A percentile compares a stretch with the other conserved stretches of the same genome.
These are phyloP conservation scores for Stropharia rugosoannulata DNA, from an alignment of 768 basidiomycete genomes.

Conservation along the genomic window DNA sequence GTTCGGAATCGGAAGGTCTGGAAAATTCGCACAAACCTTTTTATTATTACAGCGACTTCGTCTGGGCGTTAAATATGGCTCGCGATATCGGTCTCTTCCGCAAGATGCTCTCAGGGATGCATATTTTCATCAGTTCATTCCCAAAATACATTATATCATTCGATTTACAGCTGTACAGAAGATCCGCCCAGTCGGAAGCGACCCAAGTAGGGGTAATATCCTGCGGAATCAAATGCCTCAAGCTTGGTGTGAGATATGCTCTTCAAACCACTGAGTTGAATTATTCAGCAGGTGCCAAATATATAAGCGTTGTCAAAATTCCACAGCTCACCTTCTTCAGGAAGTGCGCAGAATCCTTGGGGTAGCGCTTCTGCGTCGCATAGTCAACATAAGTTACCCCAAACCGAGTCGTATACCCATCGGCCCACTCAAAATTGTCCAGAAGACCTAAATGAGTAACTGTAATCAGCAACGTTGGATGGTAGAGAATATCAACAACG, in stretches of 20 bases:
- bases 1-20: no score
- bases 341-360: constrained; percentile 60
- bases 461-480: neutral
- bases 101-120: no score
- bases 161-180: no score
- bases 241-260: constrained; percentile 1
- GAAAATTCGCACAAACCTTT: no score
- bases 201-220: no score
- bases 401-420: constrained; percentile 66
- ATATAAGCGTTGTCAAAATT: neutral
- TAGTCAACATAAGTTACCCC: constrained; percentile 72
- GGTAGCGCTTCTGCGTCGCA: constrained; percentile 58
- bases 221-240: neutral
- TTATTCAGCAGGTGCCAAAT: neutral
- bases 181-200: no score
- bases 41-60: no score
- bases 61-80: no score
- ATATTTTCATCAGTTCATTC: no score
- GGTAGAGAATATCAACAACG: constrained; percentile 12
- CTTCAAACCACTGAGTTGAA: constrained; percentile 14
- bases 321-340: constrained; percentile 32
- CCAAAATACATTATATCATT: no score
- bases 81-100: no score
- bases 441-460: constrained; percentile 42
- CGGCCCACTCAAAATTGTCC: constrained; percentile 76